Evolutionary conservation across 306 rosid genomes (phyloP).

Genomic region (Castanea sativa): DNA sequence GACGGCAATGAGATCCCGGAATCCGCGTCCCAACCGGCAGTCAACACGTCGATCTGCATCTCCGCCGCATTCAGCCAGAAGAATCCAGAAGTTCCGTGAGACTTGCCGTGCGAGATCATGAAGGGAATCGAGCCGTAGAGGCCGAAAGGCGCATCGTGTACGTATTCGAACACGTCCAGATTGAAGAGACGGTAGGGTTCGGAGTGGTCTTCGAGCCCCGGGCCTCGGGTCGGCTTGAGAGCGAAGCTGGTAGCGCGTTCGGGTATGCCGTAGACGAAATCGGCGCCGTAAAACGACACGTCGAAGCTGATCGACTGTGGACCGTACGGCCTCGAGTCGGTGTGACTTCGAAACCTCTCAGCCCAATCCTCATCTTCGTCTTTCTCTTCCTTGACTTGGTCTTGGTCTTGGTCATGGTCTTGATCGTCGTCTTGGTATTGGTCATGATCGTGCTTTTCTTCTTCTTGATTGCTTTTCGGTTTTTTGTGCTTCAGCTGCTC

Average conservation of each 20-base stretch:
- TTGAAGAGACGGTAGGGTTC: constrained; percentile 91
- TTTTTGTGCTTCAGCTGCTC: constrained; percentile 49
- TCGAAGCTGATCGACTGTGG: constrained; percentile 94
- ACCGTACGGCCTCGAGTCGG: constrained; percentile 77
- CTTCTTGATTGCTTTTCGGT: too few species aligned
- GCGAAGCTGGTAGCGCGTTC: constrained; percentile 79
- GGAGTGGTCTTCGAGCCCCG: constrained; percentile 60
- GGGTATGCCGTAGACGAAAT: constrained; percentile 89
- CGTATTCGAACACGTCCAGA: constrained; percentile 84
- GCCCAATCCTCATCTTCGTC: constrained; percentile 77
- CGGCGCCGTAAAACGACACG: constrained; percentile 74
- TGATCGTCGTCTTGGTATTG: too few species aligned
- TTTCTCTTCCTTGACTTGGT: constrained; percentile 21
- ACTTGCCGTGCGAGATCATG: constrained; percentile 87
- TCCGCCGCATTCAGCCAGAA: constrained; percentile 97
- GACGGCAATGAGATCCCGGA: constrained; percentile 66
- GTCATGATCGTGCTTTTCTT: too few species aligned
- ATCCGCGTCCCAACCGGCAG: constrained; percentile 80
- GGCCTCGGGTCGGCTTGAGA: constrained; percentile 80
- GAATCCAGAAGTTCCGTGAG: constrained; percentile 68
- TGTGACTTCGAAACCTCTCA: constrained; percentile 66
- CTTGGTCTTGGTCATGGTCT: too few species aligned
- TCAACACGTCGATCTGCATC: constrained; percentile 96
- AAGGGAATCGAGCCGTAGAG: constrained; percentile 87
- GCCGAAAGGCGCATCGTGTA: constrained; percentile 85